Conservation (phyloP, 306 rosid genomes). For the Trifolium dubium region DNA sequence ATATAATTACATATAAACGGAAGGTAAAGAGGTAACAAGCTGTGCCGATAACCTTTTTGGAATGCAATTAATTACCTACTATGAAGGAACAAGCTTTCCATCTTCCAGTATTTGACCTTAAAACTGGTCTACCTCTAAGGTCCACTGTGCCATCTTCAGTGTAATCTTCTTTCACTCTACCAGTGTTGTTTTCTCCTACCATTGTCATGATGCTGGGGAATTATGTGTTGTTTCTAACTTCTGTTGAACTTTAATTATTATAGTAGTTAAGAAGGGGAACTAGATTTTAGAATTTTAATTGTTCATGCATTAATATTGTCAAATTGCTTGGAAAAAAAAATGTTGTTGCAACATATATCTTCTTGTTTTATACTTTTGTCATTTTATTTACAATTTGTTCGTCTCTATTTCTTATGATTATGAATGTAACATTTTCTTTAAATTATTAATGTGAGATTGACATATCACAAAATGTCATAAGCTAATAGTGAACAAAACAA, state of each 20-base stretch:
- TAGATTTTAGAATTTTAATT: neutral
- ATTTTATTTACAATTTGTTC: neutral
- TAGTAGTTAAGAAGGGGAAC: neutral
- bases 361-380: slow-evolving; percentile 27
- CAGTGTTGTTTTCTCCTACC: slow-evolving; percentile 37
- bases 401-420: neutral
- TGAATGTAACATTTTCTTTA: neutral
- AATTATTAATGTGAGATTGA: slow-evolving; percentile 19
- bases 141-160: slow-evolving; percentile 55
- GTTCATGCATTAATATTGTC: neutral
- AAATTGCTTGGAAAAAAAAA: slow-evolving; percentile 22
- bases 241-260: slow-evolving; percentile 1
- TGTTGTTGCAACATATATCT: neutral
- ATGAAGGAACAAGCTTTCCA: slow-evolving; percentile 54
- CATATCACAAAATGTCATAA: slow-evolving; percentile 3
- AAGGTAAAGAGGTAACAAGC: too few species aligned
- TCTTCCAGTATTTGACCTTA: slow-evolving; percentile 51
- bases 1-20: too few species aligned
- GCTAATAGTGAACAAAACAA: neutral
- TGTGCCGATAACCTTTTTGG: too few species aligned
- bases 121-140: slow-evolving; percentile 47
- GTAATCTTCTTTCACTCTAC: slow-evolving; percentile 34
- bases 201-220: slow-evolving; percentile 22
- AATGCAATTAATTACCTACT: slow-evolving; percentile 37
- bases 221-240: slow-evolving; percentile 10